Conservation (phyloP, 176 grass and related monocot genomes). For the Elaeis guineensis region DNA sequence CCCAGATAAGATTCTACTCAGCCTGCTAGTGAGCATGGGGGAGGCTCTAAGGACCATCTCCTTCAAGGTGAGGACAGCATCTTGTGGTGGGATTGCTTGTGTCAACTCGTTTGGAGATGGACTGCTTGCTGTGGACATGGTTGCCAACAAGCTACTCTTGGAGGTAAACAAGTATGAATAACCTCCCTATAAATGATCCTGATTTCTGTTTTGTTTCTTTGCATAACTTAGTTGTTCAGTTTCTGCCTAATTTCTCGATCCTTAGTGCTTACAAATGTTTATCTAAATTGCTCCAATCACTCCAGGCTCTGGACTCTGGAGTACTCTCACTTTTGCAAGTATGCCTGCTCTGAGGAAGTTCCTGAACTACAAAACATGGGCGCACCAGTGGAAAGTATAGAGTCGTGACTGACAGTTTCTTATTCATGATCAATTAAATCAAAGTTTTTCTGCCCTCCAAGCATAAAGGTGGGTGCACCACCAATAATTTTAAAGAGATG, state of each 20-base stretch:
- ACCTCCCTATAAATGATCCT: too few species aligned
- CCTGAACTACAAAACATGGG: slow-evolving; percentile 95
- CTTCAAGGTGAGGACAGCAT: slow-evolving; percentile 85
- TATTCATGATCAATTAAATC: too few species aligned
- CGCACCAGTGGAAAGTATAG: slow-evolving; percentile 70
- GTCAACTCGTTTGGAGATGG: slow-evolving; percentile 93
- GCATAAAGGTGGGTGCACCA: too few species aligned
- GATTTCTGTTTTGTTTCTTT: too few species aligned
- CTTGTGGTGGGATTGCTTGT: slow-evolving; percentile 78
- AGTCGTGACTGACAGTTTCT: neutral
- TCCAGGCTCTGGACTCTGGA: too few species aligned
- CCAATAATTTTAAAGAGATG: too few species aligned
- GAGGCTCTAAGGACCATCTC: slow-evolving; percentile 88
- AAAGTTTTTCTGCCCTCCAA: too few species aligned
- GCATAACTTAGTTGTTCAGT: too few species aligned
- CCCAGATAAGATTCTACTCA: slow-evolving; percentile 74
- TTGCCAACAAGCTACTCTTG: slow-evolving; percentile 87
- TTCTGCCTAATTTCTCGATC: too few species aligned
- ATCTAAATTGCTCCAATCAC: too few species aligned
- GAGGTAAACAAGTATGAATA: slow-evolving; percentile 20
- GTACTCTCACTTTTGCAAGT: slow-evolving; percentile 53
- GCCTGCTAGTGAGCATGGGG: slow-evolving; percentile 81
- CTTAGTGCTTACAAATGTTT: too few species aligned
- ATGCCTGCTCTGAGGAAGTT: slow-evolving; percentile 93
- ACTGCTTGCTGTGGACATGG: slow-evolving; percentile 89